Conservation (phyloP, 2,329 filamentous ascomycete genomes). For the Leptographium procerum region DNA sequence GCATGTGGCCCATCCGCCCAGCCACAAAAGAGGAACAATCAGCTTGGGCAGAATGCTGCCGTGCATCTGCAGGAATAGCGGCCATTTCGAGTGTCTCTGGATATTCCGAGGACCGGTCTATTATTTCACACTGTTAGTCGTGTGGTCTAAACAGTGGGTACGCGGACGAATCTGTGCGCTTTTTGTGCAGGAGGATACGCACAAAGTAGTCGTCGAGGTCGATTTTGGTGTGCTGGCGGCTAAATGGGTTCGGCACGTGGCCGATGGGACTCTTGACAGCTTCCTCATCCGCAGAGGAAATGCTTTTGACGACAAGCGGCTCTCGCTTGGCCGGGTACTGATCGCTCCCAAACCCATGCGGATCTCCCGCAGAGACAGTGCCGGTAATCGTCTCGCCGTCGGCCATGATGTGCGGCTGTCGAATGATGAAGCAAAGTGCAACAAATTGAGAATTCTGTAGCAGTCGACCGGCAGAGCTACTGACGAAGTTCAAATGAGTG, state of each 20-base stretch:
- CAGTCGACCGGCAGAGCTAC: no score
- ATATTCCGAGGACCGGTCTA: slow-evolving; percentile 53
- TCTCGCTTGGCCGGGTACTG: neutral
- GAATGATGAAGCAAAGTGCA: neutral
- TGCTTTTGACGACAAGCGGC: neutral
- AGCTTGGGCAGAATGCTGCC: slow-evolving; percentile 62
- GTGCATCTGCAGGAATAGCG: slow-evolving; percentile 64
- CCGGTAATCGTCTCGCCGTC: neutral
- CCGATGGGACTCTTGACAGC: neutral
- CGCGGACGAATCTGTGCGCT: no score
- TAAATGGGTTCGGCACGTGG: slow-evolving; percentile 23
- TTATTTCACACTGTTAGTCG: neutral
- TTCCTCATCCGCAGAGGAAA: neutral
- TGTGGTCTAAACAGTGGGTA: no score
- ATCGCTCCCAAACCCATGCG: neutral
- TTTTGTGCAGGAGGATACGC: slow-evolving; percentile 13
- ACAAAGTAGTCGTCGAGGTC: slow-evolving; percentile 36
- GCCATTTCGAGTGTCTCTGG: slow-evolving; percentile 66
- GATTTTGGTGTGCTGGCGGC: slow-evolving; percentile 21
- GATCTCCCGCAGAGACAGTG: neutral
- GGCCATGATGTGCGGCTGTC: neutral
- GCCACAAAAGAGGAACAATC: slow-evolving; percentile 54
- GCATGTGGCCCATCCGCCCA: slow-evolving; percentile 54
- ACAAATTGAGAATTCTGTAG: no score
- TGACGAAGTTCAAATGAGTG: neutral